Evolutionary conservation across 257 asterid genomes (phyloP).

Genomic region (Plantago major): DNA sequence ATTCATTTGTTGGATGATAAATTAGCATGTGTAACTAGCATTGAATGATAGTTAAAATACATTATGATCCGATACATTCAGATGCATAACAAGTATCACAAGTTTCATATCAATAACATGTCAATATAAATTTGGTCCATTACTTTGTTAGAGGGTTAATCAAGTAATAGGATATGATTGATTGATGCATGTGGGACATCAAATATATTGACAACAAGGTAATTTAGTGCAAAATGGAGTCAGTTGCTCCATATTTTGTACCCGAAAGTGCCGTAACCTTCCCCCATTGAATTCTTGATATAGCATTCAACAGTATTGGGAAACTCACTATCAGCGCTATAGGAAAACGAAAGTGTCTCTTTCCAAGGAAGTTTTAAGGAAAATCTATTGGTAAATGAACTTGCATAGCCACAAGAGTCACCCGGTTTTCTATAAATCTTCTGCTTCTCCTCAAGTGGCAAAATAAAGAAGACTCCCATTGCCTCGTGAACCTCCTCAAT

Average conservation of each 20-base stretch:
- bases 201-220: neutral
- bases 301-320: slow-evolving; percentile 27
- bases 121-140: neutral
- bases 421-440: slow-evolving; percentile 45
- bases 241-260: slow-evolving; percentile 17
- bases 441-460: slow-evolving; percentile 46
- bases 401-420: slow-evolving; percentile 69
- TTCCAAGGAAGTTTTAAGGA: slow-evolving; percentile 85
- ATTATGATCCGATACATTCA: neutral
- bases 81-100: neutral
- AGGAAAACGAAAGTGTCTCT: slow-evolving; percentile 62
- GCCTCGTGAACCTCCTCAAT: slow-evolving; percentile 38
- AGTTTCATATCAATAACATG: neutral
- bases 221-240: neutral
- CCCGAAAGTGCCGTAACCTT: slow-evolving; percentile 53
- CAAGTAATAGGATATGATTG: neutral
- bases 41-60: neutral
- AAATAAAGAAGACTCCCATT: slow-evolving; percentile 37
- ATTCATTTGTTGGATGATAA: no score
- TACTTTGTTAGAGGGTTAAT: neutral
- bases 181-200: neutral
- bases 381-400: slow-evolving; percentile 66
- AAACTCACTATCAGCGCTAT: slow-evolving; percentile 28
- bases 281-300: slow-evolving; percentile 49
- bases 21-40: no score